Evolutionary conservation across 805 yeast genomes (phyloP), one percentile per base, ranked within the genome.

Genomic region (Scheffersomyces ergatensis): DNA sequence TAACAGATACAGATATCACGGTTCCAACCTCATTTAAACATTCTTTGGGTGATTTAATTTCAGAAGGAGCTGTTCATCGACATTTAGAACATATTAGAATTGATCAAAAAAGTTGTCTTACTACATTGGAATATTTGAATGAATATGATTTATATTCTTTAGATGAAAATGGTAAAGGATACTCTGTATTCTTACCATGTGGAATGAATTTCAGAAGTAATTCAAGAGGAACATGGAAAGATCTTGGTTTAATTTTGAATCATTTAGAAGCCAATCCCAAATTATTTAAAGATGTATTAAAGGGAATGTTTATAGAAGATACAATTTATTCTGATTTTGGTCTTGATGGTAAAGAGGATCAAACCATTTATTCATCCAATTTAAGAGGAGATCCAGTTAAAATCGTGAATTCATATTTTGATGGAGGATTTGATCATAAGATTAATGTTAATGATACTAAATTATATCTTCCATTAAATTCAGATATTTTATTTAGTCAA

Each of bases 151-250:
- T 87, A 24, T 61, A 79, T 17, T 75, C 76, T 42, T 67, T 84
- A 32, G 63, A 72, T 11, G 72, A 71, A 4, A 83, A 82, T 43
- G 54, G 53, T 20, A 53, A 65, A 16, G 95, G 95, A 0, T 88
- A 89, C 63, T 79, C 97, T 0, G 62, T 83, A 0, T 77, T 90
- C 39, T 64, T 90, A 21, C 98, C 98, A 0, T 82, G 89, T 42
- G 80, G 85, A 2, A 45, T 37, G 12, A 29, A 26, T 11, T 23
- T 18, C 17, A n/a, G n/a, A n/a, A 32, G 14, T 9, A 17, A 18
- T 17, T 17, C 42, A 24, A 13, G 19, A 8, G 54, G 51, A 32
- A 76, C 90, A 0, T 89, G 96, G 96, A 72, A 74, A 17, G 58
- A 64, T 3, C 67, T 81, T 16, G 85, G 80, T 3, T 64, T 90